Evolutionary conservation across 2,329 filamentous ascomycete genomes (phyloP).

Genomic region (Didymella segeticola): DNA sequence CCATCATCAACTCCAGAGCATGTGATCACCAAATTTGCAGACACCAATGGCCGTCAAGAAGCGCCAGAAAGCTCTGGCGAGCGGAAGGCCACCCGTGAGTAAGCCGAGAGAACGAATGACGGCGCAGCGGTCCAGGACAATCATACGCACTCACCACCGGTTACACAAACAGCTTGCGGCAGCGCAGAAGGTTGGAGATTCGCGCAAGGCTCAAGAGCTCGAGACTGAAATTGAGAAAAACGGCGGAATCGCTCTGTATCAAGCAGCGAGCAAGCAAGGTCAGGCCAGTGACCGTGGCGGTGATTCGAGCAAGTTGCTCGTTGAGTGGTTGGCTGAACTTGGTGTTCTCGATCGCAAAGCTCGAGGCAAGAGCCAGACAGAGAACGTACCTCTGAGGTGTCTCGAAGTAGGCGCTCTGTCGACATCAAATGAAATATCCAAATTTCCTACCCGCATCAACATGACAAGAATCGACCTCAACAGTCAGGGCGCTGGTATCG

Average conservation of each 20-base stretch:
- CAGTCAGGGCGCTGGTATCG: slow-evolving; percentile 80
- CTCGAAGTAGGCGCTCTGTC: slow-evolving; percentile 91
- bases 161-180: slow-evolving; percentile 63
- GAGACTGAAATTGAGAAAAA: slow-evolving; percentile 60
- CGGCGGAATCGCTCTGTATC: slow-evolving; percentile 66
- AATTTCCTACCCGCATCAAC: slow-evolving; percentile 68
- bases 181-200: slow-evolving; percentile 56
- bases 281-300: slow-evolving; percentile 67
- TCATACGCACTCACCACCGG: slow-evolving; percentile 66
- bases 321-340: slow-evolving; percentile 62
- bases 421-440: slow-evolving; percentile 82
- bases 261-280: slow-evolving; percentile 67
- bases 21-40: slow-evolving; percentile 5
- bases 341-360: slow-evolving; percentile 27
- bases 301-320: slow-evolving; percentile 66
- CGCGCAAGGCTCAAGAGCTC: slow-evolving; percentile 51
- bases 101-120: slow-evolving; percentile 54
- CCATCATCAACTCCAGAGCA: slow-evolving; percentile 2
- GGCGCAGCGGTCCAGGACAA: slow-evolving; percentile 63
- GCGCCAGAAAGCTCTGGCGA: slow-evolving; percentile 42
- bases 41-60: slow-evolving; percentile 43
- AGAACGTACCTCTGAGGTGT: slow-evolving; percentile 61
- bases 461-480: slow-evolving; percentile 89
- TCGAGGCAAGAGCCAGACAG: slow-evolving; percentile 7
- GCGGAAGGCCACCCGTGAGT: slow-evolving; percentile 41